Percentiles rank a stretch among this genome's conserved stretches.
Evolutionary conservation across 2,329 filamentous ascomycete species (phyloP).

Genomic region (Setomelanomma holmii): DNA sequence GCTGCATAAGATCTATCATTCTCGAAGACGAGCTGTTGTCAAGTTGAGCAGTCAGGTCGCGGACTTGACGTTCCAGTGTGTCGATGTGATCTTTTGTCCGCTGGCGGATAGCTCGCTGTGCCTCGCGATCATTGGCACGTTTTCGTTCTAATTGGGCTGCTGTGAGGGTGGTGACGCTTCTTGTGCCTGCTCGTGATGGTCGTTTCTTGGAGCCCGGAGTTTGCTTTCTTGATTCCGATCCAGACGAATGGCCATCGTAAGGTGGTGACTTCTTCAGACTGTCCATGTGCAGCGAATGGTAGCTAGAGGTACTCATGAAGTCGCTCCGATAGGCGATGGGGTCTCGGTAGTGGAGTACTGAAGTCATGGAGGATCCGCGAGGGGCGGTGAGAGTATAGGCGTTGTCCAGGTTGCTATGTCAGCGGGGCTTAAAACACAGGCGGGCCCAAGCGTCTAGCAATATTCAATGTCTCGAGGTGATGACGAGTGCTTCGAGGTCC

Average conservation of each 20-base stretch:
- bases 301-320: constrained; percentile 47
- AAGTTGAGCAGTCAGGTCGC: constrained; percentile 58
- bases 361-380: constrained; percentile 50
- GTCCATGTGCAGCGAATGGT: constrained; percentile 45
- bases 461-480: constrained; percentile 28
- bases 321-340: constrained; percentile 49
- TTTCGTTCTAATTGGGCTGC: constrained; percentile 66
- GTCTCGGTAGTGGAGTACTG: constrained; percentile 49
- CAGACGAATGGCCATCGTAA: constrained; percentile 49
- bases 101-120: constrained; percentile 65
- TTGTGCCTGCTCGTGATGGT: constrained; percentile 62
- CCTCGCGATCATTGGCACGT: constrained; percentile 66
- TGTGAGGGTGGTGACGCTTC: constrained; percentile 64
- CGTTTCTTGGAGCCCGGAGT: constrained; percentile 54
- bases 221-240: constrained; percentile 47
- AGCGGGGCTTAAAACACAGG: constrained; percentile 33
- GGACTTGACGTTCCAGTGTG: constrained; percentile 61
- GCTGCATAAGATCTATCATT: constrained; percentile 59
- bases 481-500: constrained; percentile 30
- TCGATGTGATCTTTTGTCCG: constrained; percentile 67
- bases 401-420: constrained; percentile 41
- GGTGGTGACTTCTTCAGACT: constrained; percentile 45
- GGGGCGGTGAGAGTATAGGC: constrained; percentile 42
- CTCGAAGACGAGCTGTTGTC: constrained; percentile 55
- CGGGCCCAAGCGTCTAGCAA: constrained; percentile 36